Evolutionary conservation across 371 early-diverging fungal genomes (phyloP).

Genomic region (Apophysomyces sp.): DNA sequence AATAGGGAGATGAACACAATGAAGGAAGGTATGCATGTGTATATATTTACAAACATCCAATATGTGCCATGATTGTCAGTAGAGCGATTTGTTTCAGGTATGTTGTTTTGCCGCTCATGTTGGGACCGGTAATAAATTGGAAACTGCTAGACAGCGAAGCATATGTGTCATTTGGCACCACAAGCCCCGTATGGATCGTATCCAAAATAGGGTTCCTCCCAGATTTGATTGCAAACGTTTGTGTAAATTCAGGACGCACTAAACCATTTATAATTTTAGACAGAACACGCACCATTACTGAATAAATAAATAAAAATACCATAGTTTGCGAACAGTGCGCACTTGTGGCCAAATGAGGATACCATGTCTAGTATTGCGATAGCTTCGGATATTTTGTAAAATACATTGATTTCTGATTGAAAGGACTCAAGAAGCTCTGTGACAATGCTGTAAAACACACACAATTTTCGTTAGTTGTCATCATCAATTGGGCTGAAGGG

Average conservation of each 20-base stretch:
- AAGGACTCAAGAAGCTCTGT: constrained; percentile 59
- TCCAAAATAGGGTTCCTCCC: constrained; percentile 88
- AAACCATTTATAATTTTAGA: constrained; percentile 5
- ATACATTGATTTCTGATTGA: constrained; percentile 54
- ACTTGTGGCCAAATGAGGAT: constrained; percentile 66
- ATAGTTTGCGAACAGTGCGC: constrained; percentile 53
- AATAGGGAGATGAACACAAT: not conserved
- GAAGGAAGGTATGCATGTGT: not conserved
- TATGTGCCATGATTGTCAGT: constrained; percentile 91
- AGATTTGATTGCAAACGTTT: constrained; percentile 74
- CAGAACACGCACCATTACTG: too few relatives aligned
- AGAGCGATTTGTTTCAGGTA: constrained; percentile 92
- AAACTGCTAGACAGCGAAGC: constrained; percentile 66
- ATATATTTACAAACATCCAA: constrained; percentile 80
- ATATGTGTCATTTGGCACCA: constrained; percentile 82
- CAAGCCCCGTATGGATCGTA: constrained; percentile 37
- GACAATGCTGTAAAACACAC: constrained; percentile 51
- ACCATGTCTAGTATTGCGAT: constrained; percentile 85
- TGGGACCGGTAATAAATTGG: constrained; percentile 95
- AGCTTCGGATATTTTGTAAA: constrained; percentile 82
- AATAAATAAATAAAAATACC: too few relatives aligned
- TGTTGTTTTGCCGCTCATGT: constrained; percentile 98
- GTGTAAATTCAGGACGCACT: constrained; percentile 82
- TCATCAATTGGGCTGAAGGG: too few relatives aligned
- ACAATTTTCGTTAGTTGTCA: not conserved